Evolutionary conservation across 2,329 filamentous ascomycete species (phyloP).

Genomic region (Diplocarpon mali): DNA sequence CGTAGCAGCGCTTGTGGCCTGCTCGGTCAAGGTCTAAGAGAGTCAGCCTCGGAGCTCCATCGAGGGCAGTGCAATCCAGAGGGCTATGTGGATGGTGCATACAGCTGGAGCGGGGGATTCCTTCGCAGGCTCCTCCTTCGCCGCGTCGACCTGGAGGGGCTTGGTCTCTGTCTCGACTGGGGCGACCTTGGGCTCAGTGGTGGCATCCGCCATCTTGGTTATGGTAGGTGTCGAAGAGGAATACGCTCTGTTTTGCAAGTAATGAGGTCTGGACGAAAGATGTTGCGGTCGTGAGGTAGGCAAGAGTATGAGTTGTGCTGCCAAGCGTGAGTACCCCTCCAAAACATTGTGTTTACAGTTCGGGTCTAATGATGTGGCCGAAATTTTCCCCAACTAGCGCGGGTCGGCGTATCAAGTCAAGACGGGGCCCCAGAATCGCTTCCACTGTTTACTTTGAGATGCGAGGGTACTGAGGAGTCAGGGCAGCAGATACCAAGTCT

Average conservation of each 20-base stretch:
- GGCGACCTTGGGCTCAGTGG: slow-evolving; percentile 29
- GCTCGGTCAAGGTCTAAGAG: slow-evolving; percentile 24
- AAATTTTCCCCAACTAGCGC: neutral
- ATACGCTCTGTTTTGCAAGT: slow-evolving; percentile 2
- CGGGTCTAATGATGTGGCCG: neutral
- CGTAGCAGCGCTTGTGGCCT: slow-evolving; percentile 28
- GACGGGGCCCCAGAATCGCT: no score
- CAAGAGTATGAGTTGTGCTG: slow-evolving; percentile 8
- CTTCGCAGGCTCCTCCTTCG: slow-evolving; percentile 17
- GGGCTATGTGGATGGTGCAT: slow-evolving; percentile 9
- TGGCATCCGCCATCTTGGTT: slow-evolving; percentile 24
- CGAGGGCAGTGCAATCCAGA: neutral
- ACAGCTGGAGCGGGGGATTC: slow-evolving; percentile 13
- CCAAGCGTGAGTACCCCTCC: slow-evolving; percentile 3
- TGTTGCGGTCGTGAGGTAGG: slow-evolving; percentile 7
- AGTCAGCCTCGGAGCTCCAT: slow-evolving; percentile 8
- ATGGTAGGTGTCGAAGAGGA: slow-evolving; percentile 7
- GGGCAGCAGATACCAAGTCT: no score
- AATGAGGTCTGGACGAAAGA: slow-evolving; percentile 10
- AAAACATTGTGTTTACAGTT: neutral
- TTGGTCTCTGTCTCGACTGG: slow-evolving; percentile 34
- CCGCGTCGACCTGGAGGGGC: slow-evolving; percentile 17
- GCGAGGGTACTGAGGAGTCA: no score
- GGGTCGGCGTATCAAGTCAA: neutral
- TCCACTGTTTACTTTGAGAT: no score